phyloP scores from a whole-genome alignment of 2,329 filamentous ascomycete species.

The Diaporthe amygdali region DNA sequence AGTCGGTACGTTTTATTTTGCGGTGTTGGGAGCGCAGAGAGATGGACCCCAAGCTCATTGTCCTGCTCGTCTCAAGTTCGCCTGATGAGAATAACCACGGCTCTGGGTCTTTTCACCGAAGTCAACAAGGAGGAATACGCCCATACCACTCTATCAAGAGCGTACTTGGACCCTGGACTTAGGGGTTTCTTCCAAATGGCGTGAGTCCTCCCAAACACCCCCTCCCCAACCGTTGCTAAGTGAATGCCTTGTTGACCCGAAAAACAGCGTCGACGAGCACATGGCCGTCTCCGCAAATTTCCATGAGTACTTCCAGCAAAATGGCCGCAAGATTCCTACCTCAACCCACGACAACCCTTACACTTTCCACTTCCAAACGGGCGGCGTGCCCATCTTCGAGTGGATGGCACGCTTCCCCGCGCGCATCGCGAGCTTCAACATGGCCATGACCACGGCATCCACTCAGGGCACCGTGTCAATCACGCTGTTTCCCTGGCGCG shows the following conservation, averaged over 20 bases:
- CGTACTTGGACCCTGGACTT: background rate
- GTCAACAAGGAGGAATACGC: background rate
- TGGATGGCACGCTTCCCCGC: background rate
- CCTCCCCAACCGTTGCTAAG: background rate
- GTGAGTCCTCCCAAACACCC: background rate
- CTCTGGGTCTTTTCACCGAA: background rate
- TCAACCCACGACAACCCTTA: background rate
- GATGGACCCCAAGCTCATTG: background rate
- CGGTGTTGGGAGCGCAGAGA: background rate
- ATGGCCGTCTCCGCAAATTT: background rate
- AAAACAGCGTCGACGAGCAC: background rate
- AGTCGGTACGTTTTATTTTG: background rate
- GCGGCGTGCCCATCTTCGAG: background rate
- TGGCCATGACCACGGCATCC: background rate
- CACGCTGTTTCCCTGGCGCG: background rate
- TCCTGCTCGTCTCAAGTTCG: background rate
- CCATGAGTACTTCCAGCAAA: background rate
- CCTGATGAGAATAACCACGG: background rate
- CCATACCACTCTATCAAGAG: background rate
- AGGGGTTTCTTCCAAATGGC: background rate
- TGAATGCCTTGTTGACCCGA: background rate
- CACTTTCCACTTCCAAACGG: background rate
- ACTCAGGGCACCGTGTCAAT: background rate
- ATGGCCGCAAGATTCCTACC: background rate
- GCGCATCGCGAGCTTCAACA: background rate